Evolutionary conservation across 768 basidiomycete species (phyloP), one percentile per base, ranked within the genome.

Genomic region (Trametes maxima): DNA sequence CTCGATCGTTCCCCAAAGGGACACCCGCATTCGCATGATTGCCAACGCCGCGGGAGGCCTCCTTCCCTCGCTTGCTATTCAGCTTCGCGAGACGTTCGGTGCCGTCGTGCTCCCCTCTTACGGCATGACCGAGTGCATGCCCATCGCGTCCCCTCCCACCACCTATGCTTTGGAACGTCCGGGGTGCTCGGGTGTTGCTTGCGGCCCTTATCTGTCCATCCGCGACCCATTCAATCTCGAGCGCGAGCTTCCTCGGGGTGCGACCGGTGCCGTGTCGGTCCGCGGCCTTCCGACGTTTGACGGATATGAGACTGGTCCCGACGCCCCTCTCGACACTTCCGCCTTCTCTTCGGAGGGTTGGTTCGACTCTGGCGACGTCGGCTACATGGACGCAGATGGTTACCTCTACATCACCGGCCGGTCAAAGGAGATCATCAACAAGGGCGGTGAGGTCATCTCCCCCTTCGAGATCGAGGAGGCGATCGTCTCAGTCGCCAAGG

Each of bases 391-490:
- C 67, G 64, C 62, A 17, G 81, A 81, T 54, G 83, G 77, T 2
- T 74, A 77, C 58, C 67, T 86, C 6, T 79, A 77, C 62, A 79
- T 86, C 64, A 85, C 84, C 0, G 85, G 84, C 6, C 77, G 84
- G 33, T 78, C 83, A 16, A 86, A 86, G 68, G 85, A 86, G 74
- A 82, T 85, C 60, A 84, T 84, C 65, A 82, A 82, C 67, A 80
- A 82, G 61, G 85, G 84, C 17, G 85, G 85, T 6, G 84, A 86
- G 70, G 84, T 85, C 54, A 80, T 85, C 44, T 83, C 81, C 2
- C 85, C 85, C 2, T 81, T 85, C 58, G 84, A 87, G 72, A 73
- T 87, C 17, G 85, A 87, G 69, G 81, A 84, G 49, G 85, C 85
- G 1, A 72, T 87, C 28, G 69, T 75, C 45, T 77, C 72, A 10